These are phyloP conservation scores for Candida pseudoviswanathii DNA, from an alignment of 1,139 yeast genomes.

Conservation along the genomic window DNA sequence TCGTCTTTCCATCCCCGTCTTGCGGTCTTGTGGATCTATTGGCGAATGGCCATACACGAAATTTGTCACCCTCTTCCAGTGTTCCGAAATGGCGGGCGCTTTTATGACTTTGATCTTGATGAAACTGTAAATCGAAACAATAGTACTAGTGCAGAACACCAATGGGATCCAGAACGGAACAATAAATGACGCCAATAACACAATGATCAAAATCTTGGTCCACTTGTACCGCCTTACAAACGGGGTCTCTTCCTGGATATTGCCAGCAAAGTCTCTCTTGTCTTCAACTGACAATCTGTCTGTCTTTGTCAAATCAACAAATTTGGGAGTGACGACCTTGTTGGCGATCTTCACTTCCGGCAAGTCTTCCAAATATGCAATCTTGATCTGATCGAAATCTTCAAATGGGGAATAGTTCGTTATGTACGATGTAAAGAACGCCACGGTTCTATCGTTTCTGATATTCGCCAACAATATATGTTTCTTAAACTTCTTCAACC, in stretches of 20 bases:
- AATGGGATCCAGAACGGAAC: slow-evolving; percentile 59
- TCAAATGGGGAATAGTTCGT: slow-evolving; percentile 54
- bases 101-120: slow-evolving; percentile 31
- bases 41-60: slow-evolving; percentile 38
- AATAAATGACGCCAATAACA: slow-evolving; percentile 35
- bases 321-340: slow-evolving; percentile 47
- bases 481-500: slow-evolving; percentile 57
- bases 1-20: slow-evolving; percentile 35
- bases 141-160: slow-evolving; percentile 43
- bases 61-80: slow-evolving; percentile 37
- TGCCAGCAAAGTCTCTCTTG: slow-evolving; percentile 23
- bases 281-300: slow-evolving; percentile 18
- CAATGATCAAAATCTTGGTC: slow-evolving; percentile 31
- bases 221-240: slow-evolving; percentile 31
- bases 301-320: slow-evolving; percentile 53
- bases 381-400: slow-evolving; percentile 39
- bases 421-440: slow-evolving; percentile 56
- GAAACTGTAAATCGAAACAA: slow-evolving; percentile 40
- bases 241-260: slow-evolving; percentile 44
- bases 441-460: slow-evolving; percentile 67
- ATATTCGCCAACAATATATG: slow-evolving; percentile 71
- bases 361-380: slow-evolving; percentile 40
- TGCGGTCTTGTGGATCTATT: slow-evolving; percentile 35
- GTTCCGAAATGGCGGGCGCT: slow-evolving; percentile 27
- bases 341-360: slow-evolving; percentile 38